A percentile compares a stretch with the other conserved stretches of the same genome.
Evolutionary conservation across 169 alveolate species (phyloP).

Genomic region (Cryptosporidium parvum): DNA sequence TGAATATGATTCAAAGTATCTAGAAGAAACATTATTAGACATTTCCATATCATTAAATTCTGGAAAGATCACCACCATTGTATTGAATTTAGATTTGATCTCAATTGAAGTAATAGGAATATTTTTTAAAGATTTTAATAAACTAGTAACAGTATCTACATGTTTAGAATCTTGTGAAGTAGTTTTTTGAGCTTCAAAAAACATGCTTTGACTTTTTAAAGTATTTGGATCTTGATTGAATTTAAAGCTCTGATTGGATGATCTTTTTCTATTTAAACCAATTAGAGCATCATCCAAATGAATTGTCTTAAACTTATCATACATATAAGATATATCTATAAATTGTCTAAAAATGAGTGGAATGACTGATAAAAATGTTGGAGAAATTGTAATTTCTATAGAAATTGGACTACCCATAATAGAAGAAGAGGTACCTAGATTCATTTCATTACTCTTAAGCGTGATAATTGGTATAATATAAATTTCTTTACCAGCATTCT

Average conservation of each 20-base stretch:
- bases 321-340: constrained; percentile 31
- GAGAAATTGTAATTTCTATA: constrained; percentile 30
- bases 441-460: constrained; percentile 14
- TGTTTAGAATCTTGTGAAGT: not conserved
- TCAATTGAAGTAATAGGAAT: constrained; percentile 4
- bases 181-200: not conserved
- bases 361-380: constrained; percentile 47
- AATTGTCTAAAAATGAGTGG: constrained; percentile 51
- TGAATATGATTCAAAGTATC: constrained; percentile 34
- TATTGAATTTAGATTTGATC: constrained; percentile 29
- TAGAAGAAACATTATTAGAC: constrained; percentile 51
- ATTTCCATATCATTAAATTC: constrained; percentile 36
- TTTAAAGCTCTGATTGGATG: not conserved
- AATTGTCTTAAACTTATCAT: constrained; percentile 18
- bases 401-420: not conserved
- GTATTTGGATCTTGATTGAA: not conserved
- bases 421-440: not conserved
- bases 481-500: not conserved
- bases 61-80: constrained; percentile 46
- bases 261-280: not conserved
- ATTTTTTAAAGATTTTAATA: not conserved
- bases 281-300: not conserved
- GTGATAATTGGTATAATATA: constrained; percentile 52
- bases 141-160: not conserved
- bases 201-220: not conserved